Evolutionary conservation across 164 flowering plant species (phyloP).

Genomic region (Tetracentron sinense): DNA sequence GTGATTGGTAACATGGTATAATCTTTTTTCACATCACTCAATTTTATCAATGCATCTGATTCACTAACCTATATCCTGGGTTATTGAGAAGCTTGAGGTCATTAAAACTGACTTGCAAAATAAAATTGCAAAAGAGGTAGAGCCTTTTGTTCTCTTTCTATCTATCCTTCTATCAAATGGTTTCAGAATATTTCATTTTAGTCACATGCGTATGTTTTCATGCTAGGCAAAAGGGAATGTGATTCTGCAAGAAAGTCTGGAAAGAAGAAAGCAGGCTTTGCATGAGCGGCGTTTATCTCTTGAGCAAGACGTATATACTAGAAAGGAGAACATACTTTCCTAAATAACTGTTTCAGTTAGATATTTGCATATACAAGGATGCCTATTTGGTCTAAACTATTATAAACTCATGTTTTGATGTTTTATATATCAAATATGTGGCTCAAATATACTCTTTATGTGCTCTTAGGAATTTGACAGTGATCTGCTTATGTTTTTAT

Average conservation of each 20-base stretch:
- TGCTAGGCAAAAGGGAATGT: slow-evolving; percentile 60
- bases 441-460: neutral
- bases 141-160: neutral
- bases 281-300: slow-evolving; percentile 73
- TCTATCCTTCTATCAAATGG: neutral
- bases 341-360: neutral
- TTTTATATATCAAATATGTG: neutral
- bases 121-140: slow-evolving; percentile 69
- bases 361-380: slow-evolving; percentile 5
- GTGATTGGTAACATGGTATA: neutral
- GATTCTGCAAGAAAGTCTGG: slow-evolving; percentile 48
- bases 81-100: slow-evolving; percentile 61
- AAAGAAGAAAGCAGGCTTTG: slow-evolving; percentile 57
- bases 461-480: neutral
- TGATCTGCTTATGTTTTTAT: neutral
- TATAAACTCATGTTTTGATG: neutral
- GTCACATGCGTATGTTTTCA: neutral
- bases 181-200: neutral
- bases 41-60: slow-evolving; percentile 5
- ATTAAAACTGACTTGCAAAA: slow-evolving; percentile 52
- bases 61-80: slow-evolving; percentile 30
- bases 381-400: neutral
- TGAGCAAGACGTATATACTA: slow-evolving; percentile 66
- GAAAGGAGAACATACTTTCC: neutral
- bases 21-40: neutral